Conservation (phyloP, 768 basidiomycete genomes). For the Agaricus blazei region DNA sequence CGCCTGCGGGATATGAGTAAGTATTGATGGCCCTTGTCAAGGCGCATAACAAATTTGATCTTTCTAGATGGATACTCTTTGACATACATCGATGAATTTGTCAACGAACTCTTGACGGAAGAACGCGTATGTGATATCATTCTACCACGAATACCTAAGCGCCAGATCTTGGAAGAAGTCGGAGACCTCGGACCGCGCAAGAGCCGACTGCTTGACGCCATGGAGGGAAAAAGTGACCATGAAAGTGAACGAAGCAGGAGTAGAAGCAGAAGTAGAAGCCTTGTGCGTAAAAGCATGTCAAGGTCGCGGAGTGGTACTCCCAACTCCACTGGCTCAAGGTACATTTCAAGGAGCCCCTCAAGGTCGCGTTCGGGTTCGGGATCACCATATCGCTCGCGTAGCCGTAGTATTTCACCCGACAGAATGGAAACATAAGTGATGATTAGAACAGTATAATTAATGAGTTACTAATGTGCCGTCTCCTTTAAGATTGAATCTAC, state of each 20-base stretch:
- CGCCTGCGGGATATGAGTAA: conserved; percentile 75
- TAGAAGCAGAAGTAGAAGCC: conserved; percentile 18
- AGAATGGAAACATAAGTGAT: conserved; percentile 37
- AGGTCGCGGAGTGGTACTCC: conserved; percentile 17
- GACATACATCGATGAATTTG: conserved; percentile 89
- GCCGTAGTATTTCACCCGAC: conserved; percentile 55
- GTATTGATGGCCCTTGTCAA: conserved; percentile 16
- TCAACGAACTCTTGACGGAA: conserved; percentile 76
- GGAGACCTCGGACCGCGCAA: conserved; percentile 83
- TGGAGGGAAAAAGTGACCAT: conserved; percentile 68
- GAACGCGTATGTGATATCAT: conserved; percentile 97
- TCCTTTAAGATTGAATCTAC: conserved; percentile 46
- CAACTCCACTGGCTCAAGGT: conserved; percentile 41
- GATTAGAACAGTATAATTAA: conserved; percentile 11
- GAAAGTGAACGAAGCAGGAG: conserved; percentile 39
- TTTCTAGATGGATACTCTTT: conserved; percentile 75
- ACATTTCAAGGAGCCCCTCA: conserved; percentile 63
- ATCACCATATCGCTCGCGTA: conserved; percentile 41
- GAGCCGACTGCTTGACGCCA: conserved; percentile 81
- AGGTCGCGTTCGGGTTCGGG: conserved; percentile 41
- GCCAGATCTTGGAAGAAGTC: conserved; percentile 86
- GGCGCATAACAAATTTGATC: not conserved
- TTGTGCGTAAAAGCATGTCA: conserved; percentile 18
- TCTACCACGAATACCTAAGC: conserved; percentile 81
- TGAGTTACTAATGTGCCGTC: conserved; percentile 31